Percentiles rank a stretch among this genome's conserved stretches.
Conservation (phyloP, 306 rosid genomes). For the Fragaria nilgerrensis region DNA sequence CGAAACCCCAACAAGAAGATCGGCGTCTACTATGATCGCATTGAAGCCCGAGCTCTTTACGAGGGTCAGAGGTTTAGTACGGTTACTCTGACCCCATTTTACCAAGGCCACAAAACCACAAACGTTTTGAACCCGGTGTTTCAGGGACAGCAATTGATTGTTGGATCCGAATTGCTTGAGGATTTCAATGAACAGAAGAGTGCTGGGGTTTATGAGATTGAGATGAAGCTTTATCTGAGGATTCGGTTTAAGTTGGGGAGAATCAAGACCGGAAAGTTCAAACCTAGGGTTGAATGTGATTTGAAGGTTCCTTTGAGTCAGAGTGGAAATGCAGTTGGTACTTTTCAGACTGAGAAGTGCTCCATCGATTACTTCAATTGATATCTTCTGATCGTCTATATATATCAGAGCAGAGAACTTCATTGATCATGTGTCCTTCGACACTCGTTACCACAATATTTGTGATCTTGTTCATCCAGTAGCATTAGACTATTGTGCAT, state of each 20-base stretch:
- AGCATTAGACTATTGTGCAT: not conserved
- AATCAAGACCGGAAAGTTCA: constrained; percentile 41
- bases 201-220: constrained; percentile 41
- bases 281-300: constrained; percentile 58
- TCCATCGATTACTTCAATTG: constrained; percentile 42
- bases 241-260: constrained; percentile 51
- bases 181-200: constrained; percentile 35
- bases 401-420: not conserved
- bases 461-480: not conserved
- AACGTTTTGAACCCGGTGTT: constrained; percentile 32
- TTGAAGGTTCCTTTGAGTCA: constrained; percentile 47
- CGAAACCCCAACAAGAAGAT: constrained; percentile 68
- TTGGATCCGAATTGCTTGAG: constrained; percentile 13
- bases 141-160: constrained; percentile 34
- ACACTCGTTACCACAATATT: not conserved
- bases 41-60: constrained; percentile 48
- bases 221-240: constrained; percentile 51
- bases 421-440: not conserved
- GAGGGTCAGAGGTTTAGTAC: constrained; percentile 39
- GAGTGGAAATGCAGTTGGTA: constrained; percentile 18
- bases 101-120: constrained; percentile 70
- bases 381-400: not conserved
- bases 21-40: constrained; percentile 62
- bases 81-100: constrained; percentile 29
- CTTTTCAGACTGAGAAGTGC: constrained; percentile 55